Percentiles rank a stretch among this genome's conserved stretches.
Evolutionary conservation across 768 basidiomycete genomes (phyloP).

Genomic region (Calocybe indica): DNA sequence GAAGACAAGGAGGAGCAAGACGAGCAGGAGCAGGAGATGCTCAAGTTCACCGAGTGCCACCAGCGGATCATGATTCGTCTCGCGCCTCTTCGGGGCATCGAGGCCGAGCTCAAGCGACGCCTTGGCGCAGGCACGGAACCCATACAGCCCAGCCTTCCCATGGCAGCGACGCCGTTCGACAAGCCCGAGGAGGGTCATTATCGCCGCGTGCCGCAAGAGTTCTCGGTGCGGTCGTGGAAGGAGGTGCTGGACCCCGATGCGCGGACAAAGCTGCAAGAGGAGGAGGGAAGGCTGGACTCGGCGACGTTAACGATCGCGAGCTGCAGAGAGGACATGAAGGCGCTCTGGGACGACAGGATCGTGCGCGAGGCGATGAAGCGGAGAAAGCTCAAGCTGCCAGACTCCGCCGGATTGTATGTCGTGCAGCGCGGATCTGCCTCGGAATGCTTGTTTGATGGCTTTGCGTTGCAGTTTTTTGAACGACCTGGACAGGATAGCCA

Average conservation of each 20-base stretch:
- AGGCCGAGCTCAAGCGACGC: slow-evolving; percentile 55
- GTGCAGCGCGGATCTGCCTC: slow-evolving; percentile 1
- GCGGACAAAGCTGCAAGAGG: neutral
- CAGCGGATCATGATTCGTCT: slow-evolving; percentile 54
- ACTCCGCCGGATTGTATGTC: slow-evolving; percentile 63
- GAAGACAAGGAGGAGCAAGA: slow-evolving; percentile 15
- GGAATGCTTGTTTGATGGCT: neutral
- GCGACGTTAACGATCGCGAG: slow-evolving; percentile 47
- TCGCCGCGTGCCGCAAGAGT: slow-evolving; percentile 30
- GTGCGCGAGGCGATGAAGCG: slow-evolving; percentile 44
- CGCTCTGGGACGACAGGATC: slow-evolving; percentile 55
- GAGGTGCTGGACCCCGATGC: slow-evolving; percentile 30
- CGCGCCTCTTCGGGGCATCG: slow-evolving; percentile 53
- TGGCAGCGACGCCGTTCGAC: slow-evolving; percentile 45
- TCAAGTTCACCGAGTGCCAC: slow-evolving; percentile 47
- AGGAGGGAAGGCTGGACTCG: slow-evolving; percentile 21
- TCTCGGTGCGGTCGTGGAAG: slow-evolving; percentile 50
- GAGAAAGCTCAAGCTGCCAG: slow-evolving; percentile 46
- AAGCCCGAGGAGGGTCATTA: slow-evolving; percentile 18
- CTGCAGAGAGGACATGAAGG: slow-evolving; percentile 57
- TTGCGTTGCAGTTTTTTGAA: slow-evolving; percentile 55
- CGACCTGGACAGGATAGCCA: slow-evolving; percentile 60
- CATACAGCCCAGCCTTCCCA: slow-evolving; percentile 21
- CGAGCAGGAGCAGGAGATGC: slow-evolving; percentile 1
- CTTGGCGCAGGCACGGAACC: slow-evolving; percentile 45